Conservation (phyloP, 495 filamentous ascomycete genomes). For the Corynascus novoguineensis region DNA sequence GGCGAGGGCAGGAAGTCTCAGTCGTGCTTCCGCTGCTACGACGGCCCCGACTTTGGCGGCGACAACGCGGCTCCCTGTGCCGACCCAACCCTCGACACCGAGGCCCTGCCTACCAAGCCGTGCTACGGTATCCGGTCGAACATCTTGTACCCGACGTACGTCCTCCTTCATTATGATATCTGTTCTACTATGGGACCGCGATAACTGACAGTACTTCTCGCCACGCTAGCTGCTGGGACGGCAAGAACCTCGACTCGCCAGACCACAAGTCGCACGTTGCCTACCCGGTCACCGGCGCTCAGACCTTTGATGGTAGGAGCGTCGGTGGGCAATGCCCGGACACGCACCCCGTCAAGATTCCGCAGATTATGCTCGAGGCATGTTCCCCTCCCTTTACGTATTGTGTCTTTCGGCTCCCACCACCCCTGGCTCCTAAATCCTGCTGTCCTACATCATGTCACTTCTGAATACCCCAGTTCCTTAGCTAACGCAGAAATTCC, state of each 20-base stretch:
- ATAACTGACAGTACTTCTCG: background rate
- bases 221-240: slow-evolving; percentile 21
- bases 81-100: slow-evolving; percentile 28
- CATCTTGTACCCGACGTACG: slow-evolving; percentile 40
- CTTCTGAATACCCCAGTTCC: slow-evolving; percentile 31
- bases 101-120: slow-evolving; percentile 21
- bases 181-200: too few species aligned
- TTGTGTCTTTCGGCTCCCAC: background rate
- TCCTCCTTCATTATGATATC: background rate
- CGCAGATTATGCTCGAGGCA: slow-evolving; percentile 60
- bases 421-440: background rate
- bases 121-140: slow-evolving; percentile 39
- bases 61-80: slow-evolving; percentile 36
- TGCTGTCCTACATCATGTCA: slow-evolving; percentile 27
- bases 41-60: slow-evolving; percentile 32
- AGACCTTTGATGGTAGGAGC: slow-evolving; percentile 23
- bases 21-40: slow-evolving; percentile 41
- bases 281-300: slow-evolving; percentile 51
- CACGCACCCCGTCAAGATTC: slow-evolving; percentile 52
- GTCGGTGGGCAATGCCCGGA: slow-evolving; percentile 44
- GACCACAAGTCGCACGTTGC: slow-evolving; percentile 43
- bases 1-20: slow-evolving; percentile 17
- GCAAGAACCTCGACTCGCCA: background rate
- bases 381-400: background rate
- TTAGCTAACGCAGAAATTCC: slow-evolving; percentile 13